Evolutionary conservation across 495 filamentous ascomycete species (phyloP).

Genomic region (Pyrenopolyporus hunteri): DNA sequence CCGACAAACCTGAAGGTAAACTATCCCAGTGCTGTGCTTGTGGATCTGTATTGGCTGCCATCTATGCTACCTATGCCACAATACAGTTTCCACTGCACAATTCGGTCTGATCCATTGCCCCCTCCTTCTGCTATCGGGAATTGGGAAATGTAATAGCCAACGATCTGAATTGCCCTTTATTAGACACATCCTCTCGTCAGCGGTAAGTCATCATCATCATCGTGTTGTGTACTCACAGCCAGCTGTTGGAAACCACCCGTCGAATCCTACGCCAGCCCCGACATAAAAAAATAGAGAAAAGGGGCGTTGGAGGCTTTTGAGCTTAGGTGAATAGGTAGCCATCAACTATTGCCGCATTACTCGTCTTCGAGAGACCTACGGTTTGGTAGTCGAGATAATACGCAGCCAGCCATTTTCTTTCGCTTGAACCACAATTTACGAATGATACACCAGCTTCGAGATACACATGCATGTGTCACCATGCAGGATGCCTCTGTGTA

Average conservation of each 20-base stretch:
- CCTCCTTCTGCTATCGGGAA: slow-evolving; percentile 5
- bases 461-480: slow-evolving; percentile 25
- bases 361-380: too few species aligned
- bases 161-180: not conserved
- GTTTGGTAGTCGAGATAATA: slow-evolving; percentile 1
- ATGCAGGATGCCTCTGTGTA: slow-evolving; percentile 20
- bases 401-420: slow-evolving; percentile 15
- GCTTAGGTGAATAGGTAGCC: too few species aligned
- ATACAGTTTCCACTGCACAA: slow-evolving; percentile 29
- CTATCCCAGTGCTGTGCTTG: not conserved
- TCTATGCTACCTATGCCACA: not conserved
- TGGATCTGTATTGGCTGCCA: slow-evolving; percentile 2
- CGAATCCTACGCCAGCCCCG: too few species aligned
- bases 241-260: not conserved
- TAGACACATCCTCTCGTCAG: slow-evolving; percentile 15
- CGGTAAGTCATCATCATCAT: not conserved
- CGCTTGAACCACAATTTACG: not conserved
- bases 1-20: slow-evolving; percentile 23
- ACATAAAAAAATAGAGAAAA: too few species aligned
- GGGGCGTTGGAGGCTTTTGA: too few species aligned
- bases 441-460: slow-evolving; percentile 5
- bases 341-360: too few species aligned
- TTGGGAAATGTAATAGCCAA: slow-evolving; percentile 18
- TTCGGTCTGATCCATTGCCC: slow-evolving; percentile 21
- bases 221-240: not conserved